Percentiles rank a stretch among this genome's conserved stretches.
These are phyloP conservation scores for Rubia peregrina DNA, from an alignment of 305 asterid species.

Conservation along the genomic window DNA sequence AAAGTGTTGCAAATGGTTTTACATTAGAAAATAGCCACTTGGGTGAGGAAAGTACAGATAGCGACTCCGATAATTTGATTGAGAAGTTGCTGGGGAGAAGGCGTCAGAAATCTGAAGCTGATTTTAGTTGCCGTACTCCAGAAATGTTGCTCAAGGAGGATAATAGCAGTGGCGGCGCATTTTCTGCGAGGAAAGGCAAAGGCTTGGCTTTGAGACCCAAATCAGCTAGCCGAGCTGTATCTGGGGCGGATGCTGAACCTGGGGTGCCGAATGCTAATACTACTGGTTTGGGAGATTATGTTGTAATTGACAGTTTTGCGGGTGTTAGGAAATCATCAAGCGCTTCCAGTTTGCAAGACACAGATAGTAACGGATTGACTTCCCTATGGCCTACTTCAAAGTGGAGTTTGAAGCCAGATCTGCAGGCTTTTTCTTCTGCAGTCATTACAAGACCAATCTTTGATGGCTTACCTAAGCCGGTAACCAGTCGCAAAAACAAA, in stretches of 20 bases:
- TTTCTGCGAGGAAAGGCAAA: slow-evolving; percentile 51
- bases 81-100: slow-evolving; percentile 46
- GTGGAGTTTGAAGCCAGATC: slow-evolving; percentile 73
- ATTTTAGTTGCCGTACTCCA: slow-evolving; percentile 41
- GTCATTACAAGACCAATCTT: slow-evolving; percentile 73
- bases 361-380: slow-evolving; percentile 46
- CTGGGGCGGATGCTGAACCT: slow-evolving; percentile 41
- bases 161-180: slow-evolving; percentile 30
- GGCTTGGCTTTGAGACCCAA: slow-evolving; percentile 66
- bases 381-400: slow-evolving; percentile 55
- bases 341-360: slow-evolving; percentile 58
- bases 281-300: slow-evolving; percentile 43
- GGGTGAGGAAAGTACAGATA: slow-evolving; percentile 31
- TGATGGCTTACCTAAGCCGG: slow-evolving; percentile 69
- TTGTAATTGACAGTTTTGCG: slow-evolving; percentile 26
- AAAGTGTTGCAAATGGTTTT: slow-evolving; percentile 54
- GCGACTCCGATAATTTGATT: slow-evolving; percentile 33
- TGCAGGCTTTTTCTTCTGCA: slow-evolving; percentile 62
- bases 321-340: slow-evolving; percentile 69
- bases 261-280: slow-evolving; percentile 35
- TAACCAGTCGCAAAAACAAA: slow-evolving; percentile 51
- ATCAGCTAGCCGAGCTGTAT: slow-evolving; percentile 30
- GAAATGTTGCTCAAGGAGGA: slow-evolving; percentile 67
- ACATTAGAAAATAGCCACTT: slow-evolving; percentile 35
- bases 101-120: slow-evolving; percentile 54